Evolutionary conservation across 2,329 filamentous ascomycete species (phyloP).

Genomic region (Ceratocystis eucalypticola): DNA sequence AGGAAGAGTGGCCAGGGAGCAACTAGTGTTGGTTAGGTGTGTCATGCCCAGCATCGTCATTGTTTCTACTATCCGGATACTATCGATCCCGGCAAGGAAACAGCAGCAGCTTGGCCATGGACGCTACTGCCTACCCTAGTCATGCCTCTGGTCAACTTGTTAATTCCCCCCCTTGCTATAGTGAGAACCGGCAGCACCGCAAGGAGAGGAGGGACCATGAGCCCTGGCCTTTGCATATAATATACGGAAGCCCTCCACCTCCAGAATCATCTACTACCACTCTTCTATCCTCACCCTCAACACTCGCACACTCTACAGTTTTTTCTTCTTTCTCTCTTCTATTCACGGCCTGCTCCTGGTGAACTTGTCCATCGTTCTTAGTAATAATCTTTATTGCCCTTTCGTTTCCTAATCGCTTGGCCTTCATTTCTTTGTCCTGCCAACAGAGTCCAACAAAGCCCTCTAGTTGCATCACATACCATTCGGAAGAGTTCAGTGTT

Average conservation of each 20-base stretch:
- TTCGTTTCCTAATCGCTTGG: conserved; percentile 14
- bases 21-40: neutral
- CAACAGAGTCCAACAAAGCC: neutral
- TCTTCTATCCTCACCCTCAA: conserved; percentile 15
- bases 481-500: conserved; percentile 17
- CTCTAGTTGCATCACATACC: conserved; percentile 8
- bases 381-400: conserved; percentile 16
- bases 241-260: neutral
- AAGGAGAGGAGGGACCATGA: neutral
- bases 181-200: neutral
- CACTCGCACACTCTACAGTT: conserved; percentile 15
- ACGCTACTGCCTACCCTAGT: neutral
- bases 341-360: conserved; percentile 19
- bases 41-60: neutral
- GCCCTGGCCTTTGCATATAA: conserved; percentile 1
- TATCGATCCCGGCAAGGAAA: neutral
- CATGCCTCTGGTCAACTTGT: too few species aligned
- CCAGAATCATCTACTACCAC: neutral
- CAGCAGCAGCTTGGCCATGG: neutral
- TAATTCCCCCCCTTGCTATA: neutral
- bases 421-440: conserved; percentile 9
- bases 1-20: neutral
- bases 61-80: neutral
- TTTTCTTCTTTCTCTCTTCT: conserved; percentile 11
- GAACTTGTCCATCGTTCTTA: conserved; percentile 17